A percentile compares a stretch with the other conserved stretches of the same genome.
These are phyloP conservation scores for Sphagnum magellanicum DNA, from an alignment of 228 moss, liverwort and hornwort species.

Conservation along the genomic window DNA sequence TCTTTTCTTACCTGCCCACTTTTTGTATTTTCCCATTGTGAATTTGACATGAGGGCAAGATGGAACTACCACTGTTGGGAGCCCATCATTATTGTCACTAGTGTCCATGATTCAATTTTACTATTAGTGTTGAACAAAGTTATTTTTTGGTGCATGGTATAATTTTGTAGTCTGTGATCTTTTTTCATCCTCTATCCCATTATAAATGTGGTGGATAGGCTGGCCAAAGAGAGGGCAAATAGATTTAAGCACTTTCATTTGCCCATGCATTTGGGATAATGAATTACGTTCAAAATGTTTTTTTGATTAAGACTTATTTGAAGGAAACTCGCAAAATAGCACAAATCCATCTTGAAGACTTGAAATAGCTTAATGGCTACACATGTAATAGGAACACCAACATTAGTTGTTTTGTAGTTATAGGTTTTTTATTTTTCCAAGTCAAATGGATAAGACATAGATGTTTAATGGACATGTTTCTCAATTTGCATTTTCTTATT, in stretches of 20 bases:
- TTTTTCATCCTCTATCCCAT: too few relatives aligned
- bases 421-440: neutral
- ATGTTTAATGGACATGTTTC: too few relatives aligned
- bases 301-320: conserved; percentile 83
- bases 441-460: too few relatives aligned
- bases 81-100: too few relatives aligned
- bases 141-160: too few relatives aligned
- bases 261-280: conserved; percentile 98
- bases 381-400: conserved; percentile 41
- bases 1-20: neutral
- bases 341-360: conserved; percentile 73
- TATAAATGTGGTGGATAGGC: conserved; percentile 27
- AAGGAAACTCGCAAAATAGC: conserved; percentile 96
- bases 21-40: neutral
- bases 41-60: too few relatives aligned
- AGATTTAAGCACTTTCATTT: conserved; percentile 96
- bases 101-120: too few relatives aligned
- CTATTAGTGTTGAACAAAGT: too few relatives aligned
- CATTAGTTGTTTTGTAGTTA: conserved; percentile 7
- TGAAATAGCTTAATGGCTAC: conserved; percentile 95
- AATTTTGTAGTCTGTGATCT: too few relatives aligned
- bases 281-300: conserved; percentile 96
- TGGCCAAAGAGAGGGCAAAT: conserved; percentile 98
- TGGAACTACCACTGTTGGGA: too few relatives aligned
- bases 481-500: too few relatives aligned